Base-by-base conservation (phyloP, 495 filamentous ascomycete species). In the Sabuloglossum arenarium region DNA sequence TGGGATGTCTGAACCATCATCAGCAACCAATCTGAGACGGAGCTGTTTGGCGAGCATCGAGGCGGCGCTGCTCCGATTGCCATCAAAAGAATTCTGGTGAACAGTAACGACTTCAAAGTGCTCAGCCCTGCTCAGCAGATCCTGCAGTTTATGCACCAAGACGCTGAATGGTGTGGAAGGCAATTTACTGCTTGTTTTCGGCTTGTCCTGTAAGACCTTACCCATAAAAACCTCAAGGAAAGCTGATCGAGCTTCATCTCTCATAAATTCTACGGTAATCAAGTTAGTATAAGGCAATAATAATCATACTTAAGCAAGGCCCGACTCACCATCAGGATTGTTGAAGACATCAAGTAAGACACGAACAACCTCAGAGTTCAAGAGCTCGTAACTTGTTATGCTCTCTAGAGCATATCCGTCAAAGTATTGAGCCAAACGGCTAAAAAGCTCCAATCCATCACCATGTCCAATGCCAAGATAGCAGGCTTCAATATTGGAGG, bases 81-180 rank as follows among this genome's bases (percentile, higher is more conserved):
- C 87, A 63, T 97, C 93, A 56, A 90, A 84, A 11, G 86, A 82
- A 60, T 91, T 94, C 56, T 94, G 85, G 61, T 90, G 86, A 55
- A 97, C 88, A 23, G 93, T 99, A 55, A 94, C 71, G 42, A 99
- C 93, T 64, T 97, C 93, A 63, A 97, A 97, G 69, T 97, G 93
- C 66, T 99, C 93, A 28, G 90, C 90, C 56, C 93, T 79, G 69
- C 93, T 97, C 16, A 97, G 75, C 34, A 97, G 72, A 71, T 97
- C 91, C 67, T 99, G 93, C 32, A 97, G 71, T 68, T 99, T 99
- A 58, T 88, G 84, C 47, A 95, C 81, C 61, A 99, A 70, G 39
- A 94, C 77, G 65, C 90, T 90, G 67, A 97, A 91, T 14, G 88
- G 84, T 0, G 91, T 94, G 1, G 80, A 75, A 0, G 82, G 78